Evolutionary conservation across 2,329 filamentous ascomycete species (phyloP).

Genomic region (Thelonectria olida): DNA sequence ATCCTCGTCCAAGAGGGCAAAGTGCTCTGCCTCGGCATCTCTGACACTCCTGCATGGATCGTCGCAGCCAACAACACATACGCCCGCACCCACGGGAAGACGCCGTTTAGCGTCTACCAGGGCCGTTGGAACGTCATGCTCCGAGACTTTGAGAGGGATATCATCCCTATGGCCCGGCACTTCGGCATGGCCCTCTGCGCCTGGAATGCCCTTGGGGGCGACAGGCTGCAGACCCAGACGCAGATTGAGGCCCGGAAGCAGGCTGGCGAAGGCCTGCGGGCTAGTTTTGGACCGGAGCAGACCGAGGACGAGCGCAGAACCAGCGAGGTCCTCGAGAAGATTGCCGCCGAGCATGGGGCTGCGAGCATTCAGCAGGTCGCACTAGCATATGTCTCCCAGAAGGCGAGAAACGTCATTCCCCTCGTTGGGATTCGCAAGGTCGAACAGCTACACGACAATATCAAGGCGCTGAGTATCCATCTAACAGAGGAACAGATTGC

Average conservation of each 20-base stretch:
- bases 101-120: slow-evolving; percentile 38
- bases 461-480: slow-evolving; percentile 60
- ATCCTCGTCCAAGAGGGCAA: slow-evolving; percentile 35
- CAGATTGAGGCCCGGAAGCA: slow-evolving; percentile 33
- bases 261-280: neutral
- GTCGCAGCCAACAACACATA: slow-evolving; percentile 38
- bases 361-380: slow-evolving; percentile 67
- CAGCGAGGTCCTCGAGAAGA: slow-evolving; percentile 66
- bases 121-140: slow-evolving; percentile 35
- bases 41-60: slow-evolving; percentile 41
- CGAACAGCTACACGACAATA: slow-evolving; percentile 63
- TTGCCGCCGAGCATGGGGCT: slow-evolving; percentile 61
- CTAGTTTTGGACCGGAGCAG: slow-evolving; percentile 39
- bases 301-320: slow-evolving; percentile 61
- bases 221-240: slow-evolving; percentile 42
- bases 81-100: slow-evolving; percentile 32
- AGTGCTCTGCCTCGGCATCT: slow-evolving; percentile 40
- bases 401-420: slow-evolving; percentile 62
- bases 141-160: slow-evolving; percentile 38
- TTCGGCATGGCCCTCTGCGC: slow-evolving; percentile 54
- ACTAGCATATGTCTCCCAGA: slow-evolving; percentile 60
- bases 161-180: slow-evolving; percentile 38
- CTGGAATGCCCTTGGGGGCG: slow-evolving; percentile 59
- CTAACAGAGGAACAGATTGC: slow-evolving; percentile 62
- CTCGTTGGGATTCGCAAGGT: slow-evolving; percentile 62